Conservation (phyloP, 2,329 filamentous ascomycete genomes). For the Aspergillus novoparasiticus region DNA sequence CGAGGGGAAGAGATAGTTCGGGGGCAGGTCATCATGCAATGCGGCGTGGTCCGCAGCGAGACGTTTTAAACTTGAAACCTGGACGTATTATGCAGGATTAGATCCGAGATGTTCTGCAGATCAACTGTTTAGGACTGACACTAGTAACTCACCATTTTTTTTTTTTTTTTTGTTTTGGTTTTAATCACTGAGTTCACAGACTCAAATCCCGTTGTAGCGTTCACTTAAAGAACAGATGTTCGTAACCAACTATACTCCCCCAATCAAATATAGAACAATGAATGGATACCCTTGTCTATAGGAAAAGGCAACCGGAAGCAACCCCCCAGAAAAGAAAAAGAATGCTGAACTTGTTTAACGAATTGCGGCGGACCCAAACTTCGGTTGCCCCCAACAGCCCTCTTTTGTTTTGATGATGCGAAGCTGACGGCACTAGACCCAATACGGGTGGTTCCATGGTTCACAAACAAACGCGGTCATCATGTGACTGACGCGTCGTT, state of each 20-base stretch:
- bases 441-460: background rate
- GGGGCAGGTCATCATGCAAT: conserved; percentile 60
- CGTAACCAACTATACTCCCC: background rate
- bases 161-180: background rate
- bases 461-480: background rate
- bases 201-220: background rate
- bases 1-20: conserved; percentile 62
- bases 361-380: conserved; percentile 4
- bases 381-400: conserved; percentile 9
- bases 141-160: background rate
- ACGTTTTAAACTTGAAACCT: conserved; percentile 54
- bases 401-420: conserved; percentile 26
- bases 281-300: conserved; percentile 8
- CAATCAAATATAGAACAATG: background rate
- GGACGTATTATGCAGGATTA: background rate
- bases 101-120: background rate
- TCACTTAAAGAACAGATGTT: background rate
- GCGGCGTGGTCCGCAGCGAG: conserved; percentile 62
- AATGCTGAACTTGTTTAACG: conserved; percentile 1
- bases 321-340: background rate
- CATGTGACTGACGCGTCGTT: conserved; percentile 22
- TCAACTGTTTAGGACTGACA: background rate
- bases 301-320: background rate
- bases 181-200: too few relatives aligned
- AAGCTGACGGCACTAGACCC: conserved; percentile 18